Evolutionary conservation across 441 rosid genomes (phyloP).

Genomic region (Jatropha multifida): DNA sequence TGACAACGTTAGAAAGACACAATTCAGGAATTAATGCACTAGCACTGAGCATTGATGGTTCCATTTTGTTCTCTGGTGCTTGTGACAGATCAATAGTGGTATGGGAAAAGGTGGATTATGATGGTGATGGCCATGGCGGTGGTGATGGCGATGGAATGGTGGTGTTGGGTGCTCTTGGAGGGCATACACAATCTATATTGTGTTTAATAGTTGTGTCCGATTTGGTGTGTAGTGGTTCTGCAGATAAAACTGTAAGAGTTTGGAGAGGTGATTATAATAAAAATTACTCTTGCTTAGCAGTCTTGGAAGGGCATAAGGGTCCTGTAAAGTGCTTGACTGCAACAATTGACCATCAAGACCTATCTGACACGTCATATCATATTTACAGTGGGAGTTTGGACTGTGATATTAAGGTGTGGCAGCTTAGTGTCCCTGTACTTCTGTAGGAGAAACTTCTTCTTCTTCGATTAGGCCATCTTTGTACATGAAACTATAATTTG

Average conservation of each 20-base stretch:
- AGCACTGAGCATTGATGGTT: conserved; percentile 55
- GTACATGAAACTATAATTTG: not conserved
- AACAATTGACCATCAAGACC: conserved; percentile 35
- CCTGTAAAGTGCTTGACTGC: conserved; percentile 90
- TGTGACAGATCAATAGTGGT: conserved; percentile 64
- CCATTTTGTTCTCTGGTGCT: conserved; percentile 65
- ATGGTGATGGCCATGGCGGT: conserved; percentile 32
- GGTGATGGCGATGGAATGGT: conserved; percentile 34
- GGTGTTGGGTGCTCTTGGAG: conserved; percentile 57
- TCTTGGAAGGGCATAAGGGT: conserved; percentile 76
- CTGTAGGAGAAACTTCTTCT: conserved; percentile 15
- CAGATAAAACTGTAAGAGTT: conserved; percentile 69
- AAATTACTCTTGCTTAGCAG: conserved; percentile 56
- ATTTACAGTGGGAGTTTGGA: conserved; percentile 89
- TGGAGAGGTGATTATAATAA: conserved; percentile 49
- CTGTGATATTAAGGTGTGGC: conserved; percentile 87
- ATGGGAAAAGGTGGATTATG: conserved; percentile 58
- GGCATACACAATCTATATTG: conserved; percentile 71
- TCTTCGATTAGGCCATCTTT: not conserved
- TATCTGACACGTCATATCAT: conserved; percentile 38
- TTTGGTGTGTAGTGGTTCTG: conserved; percentile 80
- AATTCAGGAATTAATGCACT: conserved; percentile 77
- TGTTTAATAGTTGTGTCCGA: conserved; percentile 59
- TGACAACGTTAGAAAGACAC: conserved; percentile 59
- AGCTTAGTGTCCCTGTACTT: conserved; percentile 40